Evolutionary conservation across 208 protist genomes (phyloP), one percentile per base, ranked within the genome.

Genomic region (Endotrypanum monterogeii): DNA sequence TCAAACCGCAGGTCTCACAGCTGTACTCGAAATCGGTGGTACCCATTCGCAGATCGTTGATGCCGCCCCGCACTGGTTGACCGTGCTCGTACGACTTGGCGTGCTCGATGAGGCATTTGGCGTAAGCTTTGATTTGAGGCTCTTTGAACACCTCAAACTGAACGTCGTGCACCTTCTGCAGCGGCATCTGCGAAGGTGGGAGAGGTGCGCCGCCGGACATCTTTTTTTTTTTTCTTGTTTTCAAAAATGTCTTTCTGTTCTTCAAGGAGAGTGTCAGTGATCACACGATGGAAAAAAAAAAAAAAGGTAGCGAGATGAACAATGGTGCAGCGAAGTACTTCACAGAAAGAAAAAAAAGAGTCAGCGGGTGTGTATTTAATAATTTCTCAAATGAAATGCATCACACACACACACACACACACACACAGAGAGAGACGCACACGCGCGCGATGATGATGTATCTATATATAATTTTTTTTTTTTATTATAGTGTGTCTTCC

Each of bases 131-230:
- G 62, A 96, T 92, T 73, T 96, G 92, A 35, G 83, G 79, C 67
- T 93, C 92, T 77, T 96, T 96, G 74, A 94, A 96, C 18, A 96
- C 80, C 76, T 96, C 86, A 67, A 96, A 94, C 80, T 94, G 89
- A 65, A 96, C 86, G 56, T 92, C 85, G 52, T 87, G 80, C 37
- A 96, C 85, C 80, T 89, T 89, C 63, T 90, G 81, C 78, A 94
- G 78, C 16, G 88, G 83, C 83, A 93, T 93, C 79, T 94, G 85
- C 67, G 92, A 96, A 44, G 83, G 85, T 67, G 86, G 88, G 1
- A 96, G 80, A 11, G 87, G 87, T 12, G 87, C 89, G 46, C 92
- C 92, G 55, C 89, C 92, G 25, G 92, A 96, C 92, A 96, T 96
- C 7, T n/a, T n/a, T n/a, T n/a, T n/a, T n/a, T n/a, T n/a, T n/a